Conservation (phyloP, 2,329 filamentous ascomycete species). For the Monilinia vaccinii-corymbosi region DNA sequence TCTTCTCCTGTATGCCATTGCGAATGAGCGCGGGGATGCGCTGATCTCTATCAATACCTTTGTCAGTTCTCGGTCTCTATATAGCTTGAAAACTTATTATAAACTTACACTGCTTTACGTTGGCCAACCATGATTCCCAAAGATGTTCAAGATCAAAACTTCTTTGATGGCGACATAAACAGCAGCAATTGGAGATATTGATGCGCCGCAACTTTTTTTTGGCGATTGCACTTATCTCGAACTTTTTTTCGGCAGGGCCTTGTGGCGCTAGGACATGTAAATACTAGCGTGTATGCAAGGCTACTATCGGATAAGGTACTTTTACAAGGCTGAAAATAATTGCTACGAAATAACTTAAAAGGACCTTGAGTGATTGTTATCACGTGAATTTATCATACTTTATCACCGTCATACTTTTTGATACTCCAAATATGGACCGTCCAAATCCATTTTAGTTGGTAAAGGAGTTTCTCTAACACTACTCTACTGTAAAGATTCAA, state of each 20-base stretch:
- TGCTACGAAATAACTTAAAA: background rate
- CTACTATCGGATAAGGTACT: background rate
- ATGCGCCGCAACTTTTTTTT: conserved; percentile 11
- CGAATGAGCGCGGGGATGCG: conserved; percentile 84
- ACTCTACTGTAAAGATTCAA: conserved; percentile 48
- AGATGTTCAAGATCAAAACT: background rate
- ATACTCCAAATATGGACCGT: conserved; percentile 1
- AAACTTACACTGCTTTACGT: conserved; percentile 27
- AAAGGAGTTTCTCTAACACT: background rate
- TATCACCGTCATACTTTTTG: conserved; percentile 1
- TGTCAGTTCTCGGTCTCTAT: background rate
- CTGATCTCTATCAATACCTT: conserved; percentile 53
- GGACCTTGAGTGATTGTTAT: background rate
- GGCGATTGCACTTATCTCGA: conserved; percentile 10
- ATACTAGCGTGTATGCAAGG: conserved; percentile 3
- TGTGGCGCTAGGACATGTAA: background rate
- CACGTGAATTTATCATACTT: background rate
- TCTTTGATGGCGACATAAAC: conserved; percentile 19
- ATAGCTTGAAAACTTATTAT: conserved; percentile 2
- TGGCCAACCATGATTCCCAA: conserved; percentile 16
- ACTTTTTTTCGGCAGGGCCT: conserved; percentile 6
- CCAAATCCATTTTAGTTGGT: background rate
- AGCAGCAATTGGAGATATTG: conserved; percentile 7
- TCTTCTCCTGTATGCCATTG: conserved; percentile 91
- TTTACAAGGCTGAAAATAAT: background rate